Evolutionary conservation across 164 flowering plant species (phyloP).

Genomic region (Stephania yunnanensis): DNA sequence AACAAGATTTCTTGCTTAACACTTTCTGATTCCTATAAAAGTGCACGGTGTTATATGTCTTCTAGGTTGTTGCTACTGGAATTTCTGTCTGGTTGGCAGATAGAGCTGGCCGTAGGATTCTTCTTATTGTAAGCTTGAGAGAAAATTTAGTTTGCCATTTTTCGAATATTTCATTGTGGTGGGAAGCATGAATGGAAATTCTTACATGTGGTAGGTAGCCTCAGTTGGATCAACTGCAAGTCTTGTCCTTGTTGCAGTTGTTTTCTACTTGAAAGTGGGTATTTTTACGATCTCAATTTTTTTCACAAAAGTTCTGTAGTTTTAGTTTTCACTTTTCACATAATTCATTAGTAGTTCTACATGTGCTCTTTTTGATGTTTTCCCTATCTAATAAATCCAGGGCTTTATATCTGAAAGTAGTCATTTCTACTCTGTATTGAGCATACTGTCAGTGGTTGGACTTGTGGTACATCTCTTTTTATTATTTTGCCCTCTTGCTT

Average conservation of each 20-base stretch:
- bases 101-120: conserved; percentile 78
- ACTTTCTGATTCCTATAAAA: not conserved
- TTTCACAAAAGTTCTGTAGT: not conserved
- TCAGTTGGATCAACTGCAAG: conserved; percentile 69
- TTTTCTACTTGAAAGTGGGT: conserved; percentile 69
- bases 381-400: conserved; percentile 27
- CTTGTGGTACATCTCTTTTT: conserved; percentile 60
- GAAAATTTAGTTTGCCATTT: not conserved
- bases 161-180: not conserved
- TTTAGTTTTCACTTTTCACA: no score
- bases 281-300: not conserved
- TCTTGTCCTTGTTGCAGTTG: conserved; percentile 63
- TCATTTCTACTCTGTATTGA: conserved; percentile 33
- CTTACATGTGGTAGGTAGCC: conserved; percentile 43
- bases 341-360: no score
- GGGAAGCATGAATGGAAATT: not conserved
- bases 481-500: not conserved
- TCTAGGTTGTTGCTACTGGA: conserved; percentile 77
- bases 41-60: not conserved
- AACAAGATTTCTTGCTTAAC: not conserved
- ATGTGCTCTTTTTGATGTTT: conserved; percentile 7
- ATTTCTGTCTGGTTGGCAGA: conserved; percentile 79
- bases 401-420: conserved; percentile 39
- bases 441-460: conserved; percentile 67
- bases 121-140: conserved; percentile 60